These are phyloP conservation scores for Sonneratia alba DNA, from an alignment of 345 rosid genomes.

Conservation along the genomic window DNA sequence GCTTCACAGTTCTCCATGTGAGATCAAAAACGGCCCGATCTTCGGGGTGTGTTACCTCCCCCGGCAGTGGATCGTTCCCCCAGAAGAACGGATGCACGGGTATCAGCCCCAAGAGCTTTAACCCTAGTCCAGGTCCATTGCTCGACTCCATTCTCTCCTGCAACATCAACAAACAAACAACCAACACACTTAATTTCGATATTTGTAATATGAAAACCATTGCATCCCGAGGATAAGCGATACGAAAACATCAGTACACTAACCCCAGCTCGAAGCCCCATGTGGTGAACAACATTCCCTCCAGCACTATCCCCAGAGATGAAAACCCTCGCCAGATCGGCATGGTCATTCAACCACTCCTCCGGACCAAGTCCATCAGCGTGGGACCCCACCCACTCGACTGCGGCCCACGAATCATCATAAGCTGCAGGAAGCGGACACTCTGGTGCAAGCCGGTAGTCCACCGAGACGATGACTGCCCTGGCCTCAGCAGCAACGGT, in stretches of 20 bases:
- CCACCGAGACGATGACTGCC: slow-evolving; percentile 45
- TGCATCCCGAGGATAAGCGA: too few species aligned
- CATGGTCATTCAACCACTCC: too few species aligned
- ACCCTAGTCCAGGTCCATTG: background rate
- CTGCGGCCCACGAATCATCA: slow-evolving; percentile 64
- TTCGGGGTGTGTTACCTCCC: slow-evolving; percentile 3
- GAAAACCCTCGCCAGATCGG: too few species aligned
- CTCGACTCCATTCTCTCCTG: slow-evolving; percentile 12
- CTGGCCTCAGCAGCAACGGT: slow-evolving; percentile 28
- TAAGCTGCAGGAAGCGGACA: slow-evolving; percentile 57
- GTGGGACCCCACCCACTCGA: slow-evolving; percentile 39
- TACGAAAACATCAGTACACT: too few species aligned
- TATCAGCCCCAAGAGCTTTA: slow-evolving; percentile 13
- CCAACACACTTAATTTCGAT: too few species aligned
- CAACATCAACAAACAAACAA: slow-evolving; percentile 7
- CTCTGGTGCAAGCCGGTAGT: slow-evolving; percentile 68
- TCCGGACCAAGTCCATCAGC: slow-evolving; percentile 2
- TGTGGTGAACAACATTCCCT: too few species aligned
- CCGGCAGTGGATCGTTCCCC: slow-evolving; percentile 13
- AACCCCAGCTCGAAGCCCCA: too few species aligned
- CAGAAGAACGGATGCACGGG: slow-evolving; percentile 28
- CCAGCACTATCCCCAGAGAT: too few species aligned
- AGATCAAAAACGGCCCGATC: background rate
- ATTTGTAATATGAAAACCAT: too few species aligned
- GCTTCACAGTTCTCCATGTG: slow-evolving; percentile 19